Evolutionary conservation across 2,329 filamentous ascomycete species (phyloP), one percentile per base, ranked within the genome.

Genomic region (Venturia carpophila): DNA sequence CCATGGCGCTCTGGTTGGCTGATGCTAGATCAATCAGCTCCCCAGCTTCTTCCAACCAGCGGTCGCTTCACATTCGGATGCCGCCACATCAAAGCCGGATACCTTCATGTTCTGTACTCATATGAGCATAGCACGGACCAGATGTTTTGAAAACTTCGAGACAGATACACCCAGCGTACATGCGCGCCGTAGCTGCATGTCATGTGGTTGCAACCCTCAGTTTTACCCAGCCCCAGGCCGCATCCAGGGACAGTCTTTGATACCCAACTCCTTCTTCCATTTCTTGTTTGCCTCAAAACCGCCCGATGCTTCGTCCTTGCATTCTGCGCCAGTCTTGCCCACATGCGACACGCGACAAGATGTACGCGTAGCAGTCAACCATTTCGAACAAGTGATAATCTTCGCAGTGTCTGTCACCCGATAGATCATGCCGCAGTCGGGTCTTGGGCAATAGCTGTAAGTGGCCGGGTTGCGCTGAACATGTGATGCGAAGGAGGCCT

Each of bases 111-210:
- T 41, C 64, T 34, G 42, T 52, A 15, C 52, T 65, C 67, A 69
- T 67, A 62, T 69, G 68, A 7, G 52, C 64, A 66, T 69, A 69
- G 55, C 67, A 68, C 15, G 34, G 58, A 1, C 37, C 60, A 56
- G 62, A 49, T 11, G 41, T 62, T 3, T 68, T 21, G 66, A 81
- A 81, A 0, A 68, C 69, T 15, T 64, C 65, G 70, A 80, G 67
- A 66, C 81, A 83, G n/a, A n/a, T n/a, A n/a, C 3, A 76, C 71
- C 79, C 79, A 83, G 66, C 80, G 83, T 39, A 82, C 79, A 65
- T 82, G 77, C 1, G 73, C 68, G 1, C 70, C 67, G 65, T 80
- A 83, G 0, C 37, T 49, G 66, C 81, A 83, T 0, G 66, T 68
- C 66, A 83, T 78, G 68, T 82, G 79, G 67, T 81, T 76, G 67